Evolutionary conservation across 441 rosid species (phyloP), one percentile per base, ranked within the genome.

Genomic region (Viola pubescens): DNA sequence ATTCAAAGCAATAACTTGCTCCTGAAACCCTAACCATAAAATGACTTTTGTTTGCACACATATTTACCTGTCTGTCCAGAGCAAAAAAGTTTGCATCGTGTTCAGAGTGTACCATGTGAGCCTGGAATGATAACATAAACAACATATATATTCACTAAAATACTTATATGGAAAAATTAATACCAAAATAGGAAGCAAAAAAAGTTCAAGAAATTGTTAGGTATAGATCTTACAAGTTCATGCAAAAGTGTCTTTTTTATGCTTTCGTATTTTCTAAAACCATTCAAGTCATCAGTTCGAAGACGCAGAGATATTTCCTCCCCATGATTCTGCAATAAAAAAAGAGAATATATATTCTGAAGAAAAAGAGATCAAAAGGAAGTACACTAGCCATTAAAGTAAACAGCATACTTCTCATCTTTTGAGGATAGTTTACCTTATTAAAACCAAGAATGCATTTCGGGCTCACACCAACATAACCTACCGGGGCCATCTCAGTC

Each of bases 401-500:
- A 1, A 51, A 61, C 7, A 19, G 19, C 59, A 11, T 4, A 75
- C 43, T 58, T 43, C 56, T 37, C 11, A 61, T 11, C 12, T 48
- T 57, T 44, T 43, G 52, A 60, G n/a, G 37, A 8, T 51, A 19
- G 14, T 14, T 64, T 81, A 90, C 99, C 96, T 85, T 86, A 69
- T 94, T 94, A 49, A 90, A 77, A 26, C 99, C 99, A 1, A 94
- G 87, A 67, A 90, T 54, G 71, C 97, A 94, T 72, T 72, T 77
- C 7, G 97, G 97, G 73, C 87, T 86, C 55, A 88, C 76, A 60
- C 99, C 99, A 48, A 94, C 99, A 77, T 88, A 88, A 70, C 99
- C 97, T 74, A 86, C 86, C 13, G 97, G 99, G 48, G 99, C 99
- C 75, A 90, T 75, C 83, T 94, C 99, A 3, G 97, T 84, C 99